These are phyloP conservation scores for Waltiozyma sp. DNA, from an alignment of 1,139 yeast species.

Conservation along the genomic window DNA sequence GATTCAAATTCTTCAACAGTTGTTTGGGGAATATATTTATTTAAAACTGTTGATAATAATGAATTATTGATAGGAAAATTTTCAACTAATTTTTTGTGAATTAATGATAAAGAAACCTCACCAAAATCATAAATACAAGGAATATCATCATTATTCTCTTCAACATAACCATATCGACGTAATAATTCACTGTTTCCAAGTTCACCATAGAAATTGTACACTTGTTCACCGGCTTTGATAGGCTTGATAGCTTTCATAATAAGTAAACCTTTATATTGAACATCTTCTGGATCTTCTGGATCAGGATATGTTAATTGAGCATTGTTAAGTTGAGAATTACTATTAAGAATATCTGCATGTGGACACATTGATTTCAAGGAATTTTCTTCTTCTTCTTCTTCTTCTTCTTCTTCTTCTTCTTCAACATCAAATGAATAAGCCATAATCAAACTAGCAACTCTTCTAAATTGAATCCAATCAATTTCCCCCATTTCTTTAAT, in stretches of 20 bases:
- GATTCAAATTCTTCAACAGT: slow-evolving; percentile 29
- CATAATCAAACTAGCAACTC: slow-evolving; percentile 61
- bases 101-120: slow-evolving; percentile 43
- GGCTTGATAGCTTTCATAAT: slow-evolving; percentile 61
- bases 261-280: slow-evolving; percentile 26
- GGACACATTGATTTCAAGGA: slow-evolving; percentile 82
- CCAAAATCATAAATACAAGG: slow-evolving; percentile 70
- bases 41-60: slow-evolving; percentile 1
- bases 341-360: slow-evolving; percentile 80
- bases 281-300: not conserved
- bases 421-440: slow-evolving; percentile 61
- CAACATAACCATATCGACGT: slow-evolving; percentile 88
- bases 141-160: slow-evolving; percentile 35
- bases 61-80: slow-evolving; percentile 1
- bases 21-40: slow-evolving; percentile 16
- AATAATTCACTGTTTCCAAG: slow-evolving; percentile 82
- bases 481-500: slow-evolving; percentile 15
- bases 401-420: slow-evolving; percentile 21
- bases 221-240: slow-evolving; percentile 58
- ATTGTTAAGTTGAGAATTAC: slow-evolving; percentile 71
- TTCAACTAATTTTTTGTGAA: slow-evolving; percentile 26
- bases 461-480: slow-evolving; percentile 35
- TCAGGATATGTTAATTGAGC: slow-evolving; percentile 49
- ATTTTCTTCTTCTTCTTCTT: slow-evolving; percentile 24
- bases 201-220: slow-evolving; percentile 84